phyloP scores from a whole-genome alignment of 495 filamentous ascomycete species.

The Talaromyces thailandensis region DNA sequence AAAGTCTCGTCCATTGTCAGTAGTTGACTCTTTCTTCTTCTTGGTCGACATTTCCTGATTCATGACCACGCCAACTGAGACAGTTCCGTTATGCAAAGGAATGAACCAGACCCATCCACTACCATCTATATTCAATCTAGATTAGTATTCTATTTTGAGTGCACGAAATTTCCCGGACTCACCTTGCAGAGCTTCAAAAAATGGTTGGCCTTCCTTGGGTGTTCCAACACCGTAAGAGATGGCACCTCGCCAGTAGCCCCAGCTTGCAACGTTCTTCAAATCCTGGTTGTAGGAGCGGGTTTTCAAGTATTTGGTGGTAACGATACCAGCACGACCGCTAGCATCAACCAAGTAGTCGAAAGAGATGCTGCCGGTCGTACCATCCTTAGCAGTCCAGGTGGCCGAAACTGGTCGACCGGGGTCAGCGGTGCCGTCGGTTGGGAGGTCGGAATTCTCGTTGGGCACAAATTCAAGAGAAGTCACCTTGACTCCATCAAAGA shows the following conservation, averaged over 20 bases:
- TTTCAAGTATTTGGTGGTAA: slow-evolving; percentile 30
- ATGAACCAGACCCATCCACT: slow-evolving; percentile 32
- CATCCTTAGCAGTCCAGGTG: slow-evolving; percentile 32
- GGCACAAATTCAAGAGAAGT: slow-evolving; percentile 21
- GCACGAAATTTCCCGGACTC: background rate
- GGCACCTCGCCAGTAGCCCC: slow-evolving; percentile 29
- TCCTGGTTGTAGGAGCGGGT: slow-evolving; percentile 26
- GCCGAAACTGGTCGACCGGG: slow-evolving; percentile 38
- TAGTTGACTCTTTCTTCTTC: slow-evolving; percentile 18
- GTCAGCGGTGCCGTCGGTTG: slow-evolving; percentile 9
- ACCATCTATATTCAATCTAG: background rate
- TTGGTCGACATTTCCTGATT: slow-evolving; percentile 19
- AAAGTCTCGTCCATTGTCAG: slow-evolving; percentile 18
- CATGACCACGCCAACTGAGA: slow-evolving; percentile 25
- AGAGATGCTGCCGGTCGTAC: slow-evolving; percentile 21
- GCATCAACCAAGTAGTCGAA: slow-evolving; percentile 32
- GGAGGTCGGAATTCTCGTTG: background rate
- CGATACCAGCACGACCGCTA: slow-evolving; percentile 24
- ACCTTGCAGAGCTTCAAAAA: slow-evolving; percentile 28
- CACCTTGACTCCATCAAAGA: slow-evolving; percentile 38
- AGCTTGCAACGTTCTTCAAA: slow-evolving; percentile 28
- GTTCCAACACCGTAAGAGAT: too few species aligned
- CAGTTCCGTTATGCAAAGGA: slow-evolving; percentile 23
- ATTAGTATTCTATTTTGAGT: background rate
- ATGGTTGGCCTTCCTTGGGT: slow-evolving; percentile 14